A percentile compares a stretch with the other conserved stretches of the same genome.
Conservation (phyloP, 2,329 filamentous ascomycete species). For the Fusarium agapanthi region DNA sequence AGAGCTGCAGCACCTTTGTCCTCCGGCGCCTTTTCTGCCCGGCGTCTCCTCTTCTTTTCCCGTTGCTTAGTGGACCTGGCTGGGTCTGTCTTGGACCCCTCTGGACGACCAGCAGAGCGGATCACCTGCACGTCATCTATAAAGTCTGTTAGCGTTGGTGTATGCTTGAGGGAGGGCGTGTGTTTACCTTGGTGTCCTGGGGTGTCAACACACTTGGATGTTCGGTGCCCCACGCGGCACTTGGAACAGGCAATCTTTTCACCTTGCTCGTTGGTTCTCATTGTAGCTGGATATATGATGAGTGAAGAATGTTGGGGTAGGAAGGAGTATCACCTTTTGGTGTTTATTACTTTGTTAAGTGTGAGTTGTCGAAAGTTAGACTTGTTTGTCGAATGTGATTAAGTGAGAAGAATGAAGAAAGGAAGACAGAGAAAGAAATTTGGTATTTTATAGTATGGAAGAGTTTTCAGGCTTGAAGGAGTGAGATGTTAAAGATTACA, state of each 20-base stretch:
- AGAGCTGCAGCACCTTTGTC: background rate
- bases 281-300: background rate
- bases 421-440: no score
- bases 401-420: background rate
- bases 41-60: background rate
- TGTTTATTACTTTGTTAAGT: background rate
- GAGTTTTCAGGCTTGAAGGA: background rate
- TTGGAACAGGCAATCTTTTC: background rate
- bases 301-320: background rate
- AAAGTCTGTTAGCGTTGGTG: background rate
- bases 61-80: no score
- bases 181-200: background rate
- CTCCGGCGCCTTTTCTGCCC: rapidly evolving
- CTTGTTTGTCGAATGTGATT: background rate
- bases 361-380: background rate
- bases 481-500: background rate
- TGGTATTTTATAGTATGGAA: background rate
- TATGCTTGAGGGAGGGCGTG: no score
- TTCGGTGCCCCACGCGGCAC: background rate
- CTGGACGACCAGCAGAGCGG: background rate
- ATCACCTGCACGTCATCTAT: background rate
- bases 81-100: rapidly evolving
- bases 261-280: background rate
- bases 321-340: background rate
- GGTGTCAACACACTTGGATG: background rate